Percentiles rank a stretch among this genome's conserved stretches.
Conservation (phyloP, 768 basidiomycete species). For the Leucosporidium creatinivorum region DNA sequence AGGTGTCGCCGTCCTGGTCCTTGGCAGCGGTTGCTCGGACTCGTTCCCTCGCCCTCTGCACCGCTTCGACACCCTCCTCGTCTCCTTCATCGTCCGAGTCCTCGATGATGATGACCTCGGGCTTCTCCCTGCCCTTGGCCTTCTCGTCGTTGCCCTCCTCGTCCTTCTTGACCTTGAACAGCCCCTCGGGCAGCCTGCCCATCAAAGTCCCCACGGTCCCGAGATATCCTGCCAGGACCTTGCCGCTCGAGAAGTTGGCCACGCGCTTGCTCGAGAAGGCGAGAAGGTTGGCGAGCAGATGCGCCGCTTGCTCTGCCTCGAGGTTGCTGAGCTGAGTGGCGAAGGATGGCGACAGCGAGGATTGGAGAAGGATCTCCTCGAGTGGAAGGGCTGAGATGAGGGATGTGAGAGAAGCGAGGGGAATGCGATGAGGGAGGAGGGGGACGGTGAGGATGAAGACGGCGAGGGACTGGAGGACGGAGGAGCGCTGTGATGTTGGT, state of each 20-base stretch:
- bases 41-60: neutral
- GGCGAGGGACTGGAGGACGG: slow-evolving; percentile 7
- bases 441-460: slow-evolving; percentile 8
- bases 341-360: neutral
- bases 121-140: slow-evolving; percentile 4
- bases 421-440: neutral
- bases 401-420: neutral
- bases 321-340: neutral
- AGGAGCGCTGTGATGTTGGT: neutral
- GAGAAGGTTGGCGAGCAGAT: slow-evolving; percentile 22
- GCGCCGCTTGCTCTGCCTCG: neutral
- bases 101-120: slow-evolving; percentile 7
- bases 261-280: neutral
- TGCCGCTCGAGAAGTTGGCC: slow-evolving; percentile 3
- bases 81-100: neutral
- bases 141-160: neutral
- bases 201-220: neutral
- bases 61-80: neutral
- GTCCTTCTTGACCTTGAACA: neutral
- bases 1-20: neutral
- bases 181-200: neutral
- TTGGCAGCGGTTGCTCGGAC: neutral
- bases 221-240: slow-evolving; percentile 1
- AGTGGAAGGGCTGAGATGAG: neutral
- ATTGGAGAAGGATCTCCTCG: neutral